A percentile compares a stretch with the other conserved stretches of the same genome.
These are phyloP conservation scores for Podaxis sp. DNA, from an alignment of 768 basidiomycete genomes.

Conservation along the genomic window DNA sequence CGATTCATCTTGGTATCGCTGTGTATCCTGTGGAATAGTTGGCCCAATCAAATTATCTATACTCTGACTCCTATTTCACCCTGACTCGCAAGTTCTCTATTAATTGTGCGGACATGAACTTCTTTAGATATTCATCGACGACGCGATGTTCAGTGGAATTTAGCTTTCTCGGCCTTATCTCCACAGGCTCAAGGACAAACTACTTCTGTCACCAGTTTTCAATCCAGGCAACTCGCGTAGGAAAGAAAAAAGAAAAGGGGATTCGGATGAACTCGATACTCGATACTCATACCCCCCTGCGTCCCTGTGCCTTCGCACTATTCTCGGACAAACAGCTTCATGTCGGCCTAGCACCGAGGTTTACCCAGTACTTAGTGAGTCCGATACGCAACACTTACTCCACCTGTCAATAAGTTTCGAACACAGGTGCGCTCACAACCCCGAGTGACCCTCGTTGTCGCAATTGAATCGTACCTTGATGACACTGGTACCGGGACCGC, in stretches of 20 bases:
- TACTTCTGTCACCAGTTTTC: neutral
- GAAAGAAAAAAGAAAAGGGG: too few relatives aligned
- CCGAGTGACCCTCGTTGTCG: neutral
- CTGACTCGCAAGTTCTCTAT: too few relatives aligned
- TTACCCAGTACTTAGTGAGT: neutral
- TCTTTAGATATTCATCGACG: too few relatives aligned
- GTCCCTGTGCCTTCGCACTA: neutral
- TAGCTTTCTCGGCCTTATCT: neutral
- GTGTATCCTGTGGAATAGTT: too few relatives aligned
- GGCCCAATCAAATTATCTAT: too few relatives aligned
- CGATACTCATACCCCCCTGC: neutral
- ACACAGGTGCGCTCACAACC: slow-evolving; percentile 6
- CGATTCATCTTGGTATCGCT: too few relatives aligned
- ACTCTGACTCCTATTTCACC: too few relatives aligned
- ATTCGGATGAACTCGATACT: neutral
- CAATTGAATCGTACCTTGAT: neutral
- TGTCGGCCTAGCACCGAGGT: neutral
- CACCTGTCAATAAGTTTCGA: neutral
- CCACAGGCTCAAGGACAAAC: neutral
- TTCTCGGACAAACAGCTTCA: neutral
- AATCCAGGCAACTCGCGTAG: too few relatives aligned
- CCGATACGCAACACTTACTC: neutral
- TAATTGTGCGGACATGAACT: too few relatives aligned
- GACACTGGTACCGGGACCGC: neutral
- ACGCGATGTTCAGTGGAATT: too few relatives aligned